Base-by-base conservation (phyloP, 1,284 basidiomycete species). In the Malassezia slooffiae region DNA sequence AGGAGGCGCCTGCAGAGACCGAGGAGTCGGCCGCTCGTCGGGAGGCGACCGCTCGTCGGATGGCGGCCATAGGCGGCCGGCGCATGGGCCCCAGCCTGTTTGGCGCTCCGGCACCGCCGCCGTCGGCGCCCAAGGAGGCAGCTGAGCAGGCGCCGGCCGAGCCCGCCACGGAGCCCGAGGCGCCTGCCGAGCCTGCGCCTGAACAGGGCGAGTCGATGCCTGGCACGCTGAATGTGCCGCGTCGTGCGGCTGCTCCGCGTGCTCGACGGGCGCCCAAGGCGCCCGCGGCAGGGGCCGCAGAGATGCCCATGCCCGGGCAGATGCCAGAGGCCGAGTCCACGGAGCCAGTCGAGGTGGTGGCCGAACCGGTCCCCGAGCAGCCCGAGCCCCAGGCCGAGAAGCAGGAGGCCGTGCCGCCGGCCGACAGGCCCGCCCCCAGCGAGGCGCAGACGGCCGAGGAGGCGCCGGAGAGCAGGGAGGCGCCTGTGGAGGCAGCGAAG, bases 31-130 rank as follows among this genome's bases (percentile, higher is more conserved):
- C 55, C 2, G 51, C 47, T 31, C 51, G 64, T 20, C 53, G 62
- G 10, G 60, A 57, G 13, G 48, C 56, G 1, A 54, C 67, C 26
- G 58, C 64, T 15, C 47, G 52, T 16, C 55, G 66, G 13, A 67
- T 68, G 64, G 66, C 66, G 1, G 54, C 54, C 0, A 46, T 68
- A 9, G 66, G 66, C 12, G 66, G 64, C 29, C 58, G 58, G 26
- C 37, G 61, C 8, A 55, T 67, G 33, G 63, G 60, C 4, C 50
- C 52, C 82, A 83, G 66, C 79, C 72, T 42, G 71, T 73, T 48
- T 71, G 64, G 41, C 35, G 66, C 21, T 66, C 73, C 16, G 63
- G 75, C 39, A 73, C 74, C 20, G 71, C 73, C 38, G 75, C 74
- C 51, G 13, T 50, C 54, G 27, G 43, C 47, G 12, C 68, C 62